Base-by-base conservation (phyloP, 1,284 basidiomycete species). In the Retiboletus flavoniger region DNA sequence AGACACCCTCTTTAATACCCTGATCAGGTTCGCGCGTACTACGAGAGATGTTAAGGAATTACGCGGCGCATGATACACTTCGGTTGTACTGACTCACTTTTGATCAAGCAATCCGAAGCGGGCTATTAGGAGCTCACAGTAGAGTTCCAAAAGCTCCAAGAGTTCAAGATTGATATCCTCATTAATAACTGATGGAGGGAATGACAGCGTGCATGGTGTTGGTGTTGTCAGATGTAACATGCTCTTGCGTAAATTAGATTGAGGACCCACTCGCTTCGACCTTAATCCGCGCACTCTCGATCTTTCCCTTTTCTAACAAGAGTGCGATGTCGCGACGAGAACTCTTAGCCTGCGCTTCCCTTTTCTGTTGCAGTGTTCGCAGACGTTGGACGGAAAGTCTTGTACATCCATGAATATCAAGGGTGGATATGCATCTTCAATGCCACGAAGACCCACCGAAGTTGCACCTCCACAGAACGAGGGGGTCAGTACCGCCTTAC, bases 371-470 rank as follows among this genome's bases (percentile, higher is more conserved):
- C 3, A 97, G 75, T 32, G 90, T 93, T 50, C 92, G 83, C 50
- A 97, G 78, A 7, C 95, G 86, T 72, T 98, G 95, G 29, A 96
- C 89, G 3, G 94, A 91, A 45, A 98, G 82, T 59, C 92, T 95
- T 36, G 48, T n/a, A 38, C 48, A 45, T 50, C 17, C 51, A 44
- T 29, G 31, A 41, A 47, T 24, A 49, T 56, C 50, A 49, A 29
- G 42, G 44, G 28, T 17, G n/a, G 16, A 32, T 47, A 42, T 19
- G 7, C 40, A 46, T 26, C 34, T 28, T 17, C 17, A 1, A 36
- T 3, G 11, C 21, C 46, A 32, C 38, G 24, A 28, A 41, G 21
- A 57, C 64, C 60, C 74, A 89, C 84, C 84, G 80, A 55, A 88
- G 76, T 68, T 87, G 85, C 48, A 89, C 82, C 86, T 88, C 61